phyloP scores from a whole-genome alignment of 2,329 filamentous ascomycete species.

The Aquanectria penicillioides region DNA sequence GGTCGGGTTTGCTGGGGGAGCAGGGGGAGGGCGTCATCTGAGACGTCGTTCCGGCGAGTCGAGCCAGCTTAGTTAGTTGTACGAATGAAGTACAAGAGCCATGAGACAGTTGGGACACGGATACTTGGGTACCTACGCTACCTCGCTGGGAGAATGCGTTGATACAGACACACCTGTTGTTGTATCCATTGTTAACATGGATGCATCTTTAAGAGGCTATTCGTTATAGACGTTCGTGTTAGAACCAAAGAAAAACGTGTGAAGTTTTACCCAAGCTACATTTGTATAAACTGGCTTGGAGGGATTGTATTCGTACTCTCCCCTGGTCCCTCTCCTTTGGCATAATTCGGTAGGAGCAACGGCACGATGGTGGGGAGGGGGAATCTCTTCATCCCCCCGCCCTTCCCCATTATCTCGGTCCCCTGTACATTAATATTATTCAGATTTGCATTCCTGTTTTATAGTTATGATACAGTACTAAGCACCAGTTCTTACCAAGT shows the following conservation, averaged over 20 bases:
- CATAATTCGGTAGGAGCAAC: conserved; percentile 15
- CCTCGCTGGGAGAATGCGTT: too few species aligned
- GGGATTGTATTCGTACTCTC: too few species aligned
- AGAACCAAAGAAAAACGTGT: too few species aligned
- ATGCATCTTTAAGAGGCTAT: too few species aligned
- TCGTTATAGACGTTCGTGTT: too few species aligned
- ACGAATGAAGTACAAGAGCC: too few species aligned
- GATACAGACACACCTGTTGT: not conserved
- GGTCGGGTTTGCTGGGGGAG: not conserved
- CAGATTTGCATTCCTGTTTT: conserved; percentile 1
- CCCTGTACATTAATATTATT: conserved; percentile 8
- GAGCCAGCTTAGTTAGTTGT: too few species aligned
- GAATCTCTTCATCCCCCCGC: not conserved
- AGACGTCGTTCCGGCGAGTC: conserved; percentile 9
- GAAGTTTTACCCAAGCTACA: too few species aligned
- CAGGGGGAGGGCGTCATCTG: conserved; percentile 10
- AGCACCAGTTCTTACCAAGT: not conserved
- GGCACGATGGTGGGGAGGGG: conserved; percentile 9
- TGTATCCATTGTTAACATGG: too few species aligned
- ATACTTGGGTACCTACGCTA: too few species aligned
- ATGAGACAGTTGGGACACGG: too few species aligned
- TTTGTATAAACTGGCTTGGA: too few species aligned
- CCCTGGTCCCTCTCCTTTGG: not conserved
- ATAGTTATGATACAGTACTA: not conserved
- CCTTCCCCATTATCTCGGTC: not conserved